Percentiles rank a stretch among this genome's conserved stretches.
These are phyloP conservation scores for Plasmodium inui DNA, from an alignment of 169 alveolate species.

Conservation along the genomic window DNA sequence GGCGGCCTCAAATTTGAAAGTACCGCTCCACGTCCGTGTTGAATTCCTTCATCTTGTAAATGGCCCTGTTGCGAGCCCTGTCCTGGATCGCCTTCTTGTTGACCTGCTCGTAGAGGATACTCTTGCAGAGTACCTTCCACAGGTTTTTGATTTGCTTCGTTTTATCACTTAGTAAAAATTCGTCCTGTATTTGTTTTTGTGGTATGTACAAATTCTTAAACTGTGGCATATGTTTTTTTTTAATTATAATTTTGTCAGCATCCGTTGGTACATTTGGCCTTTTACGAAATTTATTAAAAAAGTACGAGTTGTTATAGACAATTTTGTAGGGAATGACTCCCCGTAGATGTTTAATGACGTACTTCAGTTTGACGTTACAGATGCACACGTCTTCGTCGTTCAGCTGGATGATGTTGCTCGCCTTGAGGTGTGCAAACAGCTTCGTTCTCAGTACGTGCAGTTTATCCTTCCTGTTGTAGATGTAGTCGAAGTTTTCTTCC, in stretches of 20 bases:
- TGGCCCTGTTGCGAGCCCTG: neutral
- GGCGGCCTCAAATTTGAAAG: conserved; percentile 11
- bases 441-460: conserved; percentile 19
- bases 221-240: conserved; percentile 13
- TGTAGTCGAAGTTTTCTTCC: conserved; percentile 23
- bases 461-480: conserved; percentile 28
- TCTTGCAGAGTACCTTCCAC: conserved; percentile 66
- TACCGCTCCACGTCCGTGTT: conserved; percentile 30
- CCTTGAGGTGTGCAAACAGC: conserved; percentile 43
- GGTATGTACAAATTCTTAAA: conserved; percentile 53
- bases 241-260: conserved; percentile 47
- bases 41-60: conserved; percentile 43
- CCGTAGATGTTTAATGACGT: conserved; percentile 17
- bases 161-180: conserved; percentile 37
- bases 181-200: conserved; percentile 49
- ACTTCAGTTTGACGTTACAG: conserved; percentile 29
- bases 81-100: conserved; percentile 9
- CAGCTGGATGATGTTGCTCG: conserved; percentile 44
- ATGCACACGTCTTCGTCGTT: conserved; percentile 48
- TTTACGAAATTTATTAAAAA: conserved; percentile 46
- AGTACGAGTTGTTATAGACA: conserved; percentile 48
- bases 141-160: conserved; percentile 65
- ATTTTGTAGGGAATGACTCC: conserved; percentile 52
- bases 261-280: conserved; percentile 14
- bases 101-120: conserved; percentile 46